Base-by-base conservation (phyloP, 2,329 filamentous ascomycete species). In the Septoria petroselini region DNA sequence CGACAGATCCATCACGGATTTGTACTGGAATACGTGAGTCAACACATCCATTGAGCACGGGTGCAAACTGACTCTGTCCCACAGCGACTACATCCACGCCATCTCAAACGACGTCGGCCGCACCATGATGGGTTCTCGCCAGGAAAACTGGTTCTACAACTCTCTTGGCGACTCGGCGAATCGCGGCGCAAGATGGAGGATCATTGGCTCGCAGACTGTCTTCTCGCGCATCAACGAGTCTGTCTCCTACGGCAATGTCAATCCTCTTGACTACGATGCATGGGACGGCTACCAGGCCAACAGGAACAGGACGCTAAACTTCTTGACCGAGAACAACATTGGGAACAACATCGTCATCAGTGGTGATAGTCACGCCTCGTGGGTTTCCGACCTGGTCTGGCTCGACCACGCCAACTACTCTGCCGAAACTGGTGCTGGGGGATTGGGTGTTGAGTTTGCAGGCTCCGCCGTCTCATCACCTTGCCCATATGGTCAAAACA, bases 131-230 rank as follows among this genome's bases (percentile, higher is more conserved):
- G 86, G 86, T 2, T 73, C 76, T 1, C 77, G 78, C 8, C 86
- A 90, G 64, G 86, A 90, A 66, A 79, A 80, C 58, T 90, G 86
- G 86, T 84, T 88, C 68, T 86, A 85, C 65, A 74, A 75, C 52
- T 58, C 64, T 5, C 59, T 70, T 1, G 55, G 58, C 17, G 45
- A 56, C 2, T 68, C 82, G 1, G 73, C 78, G n/a, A 61, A 78
- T 12, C 78, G 85, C n/a, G 82, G 81, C 18, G 82, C 85, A 0
- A 76, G 78, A 1, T 90, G 86, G 86, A 75, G 85, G 33, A 65
- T 90, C 14, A 76, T 90, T 35, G 85, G 85, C 7, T 85, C 82
- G 19, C 85, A 88, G 65, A 57, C 85, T 34, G 70, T 88, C 41
- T 87, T 88, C 68, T 81, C 79, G 6, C 74, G 75, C 5, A 66